Evolutionary conservation across 768 basidiomycete genomes (phyloP).

Genomic region (Mycena filopes): DNA sequence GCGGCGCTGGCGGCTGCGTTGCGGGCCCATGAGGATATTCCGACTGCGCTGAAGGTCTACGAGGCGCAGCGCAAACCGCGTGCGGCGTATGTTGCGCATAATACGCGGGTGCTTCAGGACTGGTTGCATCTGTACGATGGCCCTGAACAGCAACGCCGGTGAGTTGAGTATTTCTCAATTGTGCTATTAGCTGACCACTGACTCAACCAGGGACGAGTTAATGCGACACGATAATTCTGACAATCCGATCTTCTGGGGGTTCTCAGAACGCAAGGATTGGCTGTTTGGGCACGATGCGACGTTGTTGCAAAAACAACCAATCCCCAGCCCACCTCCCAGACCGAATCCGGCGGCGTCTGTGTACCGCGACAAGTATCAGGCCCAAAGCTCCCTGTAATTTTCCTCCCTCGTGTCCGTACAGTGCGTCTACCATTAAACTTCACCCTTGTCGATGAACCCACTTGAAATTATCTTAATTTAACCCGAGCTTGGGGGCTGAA

Average conservation of each 20-base stretch:
- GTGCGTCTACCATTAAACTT: no score
- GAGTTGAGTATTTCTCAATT: neutral
- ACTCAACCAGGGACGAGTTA: conserved; percentile 50
- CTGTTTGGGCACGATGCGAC: conserved; percentile 58
- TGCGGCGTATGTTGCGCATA: conserved; percentile 54
- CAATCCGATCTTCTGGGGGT: conserved; percentile 65
- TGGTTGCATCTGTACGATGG: conserved; percentile 64
- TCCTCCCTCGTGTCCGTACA: no score
- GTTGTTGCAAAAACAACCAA: neutral
- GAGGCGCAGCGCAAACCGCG: conserved; percentile 58
- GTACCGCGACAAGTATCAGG: neutral
- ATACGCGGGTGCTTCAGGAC: conserved; percentile 58
- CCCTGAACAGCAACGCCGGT: conserved; percentile 54
- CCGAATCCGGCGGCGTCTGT: conserved; percentile 1
- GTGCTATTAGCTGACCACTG: neutral
- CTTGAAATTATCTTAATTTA: no score
- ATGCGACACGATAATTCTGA: conserved; percentile 49
- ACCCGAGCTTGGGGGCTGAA: no score
- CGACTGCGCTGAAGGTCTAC: conserved; percentile 55
- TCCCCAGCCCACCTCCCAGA: neutral
- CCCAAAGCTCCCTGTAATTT: no score
- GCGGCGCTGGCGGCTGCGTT: conserved; percentile 54
- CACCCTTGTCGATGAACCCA: no score
- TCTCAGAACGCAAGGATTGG: conserved; percentile 50
- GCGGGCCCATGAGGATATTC: conserved; percentile 54